A percentile compares a stretch with the other conserved stretches of the same genome.
phyloP scores from a whole-genome alignment of 139 green algal species.

The Desmodesmus armatus region DNA sequence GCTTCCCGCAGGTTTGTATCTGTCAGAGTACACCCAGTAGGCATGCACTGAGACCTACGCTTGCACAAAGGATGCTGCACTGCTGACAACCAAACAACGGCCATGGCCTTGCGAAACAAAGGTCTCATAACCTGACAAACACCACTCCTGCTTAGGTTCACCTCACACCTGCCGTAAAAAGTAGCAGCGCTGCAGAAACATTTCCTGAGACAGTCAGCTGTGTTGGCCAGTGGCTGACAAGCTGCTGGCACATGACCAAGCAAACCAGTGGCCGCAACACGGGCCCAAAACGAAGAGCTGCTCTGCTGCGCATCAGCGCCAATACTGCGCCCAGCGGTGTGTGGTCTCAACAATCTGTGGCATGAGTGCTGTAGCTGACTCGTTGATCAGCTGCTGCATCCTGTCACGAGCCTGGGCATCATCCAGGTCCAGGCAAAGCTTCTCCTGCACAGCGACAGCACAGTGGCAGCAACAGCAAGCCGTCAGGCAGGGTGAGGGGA shows the following conservation, averaged over 20 bases:
- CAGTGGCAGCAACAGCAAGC: not conserved
- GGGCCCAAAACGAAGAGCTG: not conserved
- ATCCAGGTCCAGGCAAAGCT: constrained; percentile 91
- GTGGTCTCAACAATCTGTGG: constrained; percentile 94
- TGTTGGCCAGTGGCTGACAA: not conserved
- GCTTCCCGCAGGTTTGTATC: too few species aligned
- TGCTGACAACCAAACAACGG: not conserved
- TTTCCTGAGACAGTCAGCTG: too few species aligned
- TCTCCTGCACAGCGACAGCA: constrained; percentile 77
- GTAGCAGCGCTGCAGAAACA: too few species aligned
- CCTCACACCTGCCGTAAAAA: too few species aligned
- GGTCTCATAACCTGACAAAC: too few species aligned
- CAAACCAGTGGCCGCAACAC: not conserved
- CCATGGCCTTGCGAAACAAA: too few species aligned
- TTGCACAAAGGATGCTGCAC: not conserved
- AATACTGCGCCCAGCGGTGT: constrained; percentile 93
- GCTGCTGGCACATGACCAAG: not conserved
- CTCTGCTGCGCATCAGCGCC: constrained; percentile 61
- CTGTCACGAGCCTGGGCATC: constrained; percentile 90
- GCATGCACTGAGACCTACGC: not conserved
- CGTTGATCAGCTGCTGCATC: constrained; percentile 93
- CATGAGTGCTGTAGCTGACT: constrained; percentile 89
- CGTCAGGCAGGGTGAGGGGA: not conserved
- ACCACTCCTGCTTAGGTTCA: too few species aligned
- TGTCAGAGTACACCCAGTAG: not conserved